Conservation (phyloP, 345 rosid genomes). For the Nephelium lappaceum region DNA sequence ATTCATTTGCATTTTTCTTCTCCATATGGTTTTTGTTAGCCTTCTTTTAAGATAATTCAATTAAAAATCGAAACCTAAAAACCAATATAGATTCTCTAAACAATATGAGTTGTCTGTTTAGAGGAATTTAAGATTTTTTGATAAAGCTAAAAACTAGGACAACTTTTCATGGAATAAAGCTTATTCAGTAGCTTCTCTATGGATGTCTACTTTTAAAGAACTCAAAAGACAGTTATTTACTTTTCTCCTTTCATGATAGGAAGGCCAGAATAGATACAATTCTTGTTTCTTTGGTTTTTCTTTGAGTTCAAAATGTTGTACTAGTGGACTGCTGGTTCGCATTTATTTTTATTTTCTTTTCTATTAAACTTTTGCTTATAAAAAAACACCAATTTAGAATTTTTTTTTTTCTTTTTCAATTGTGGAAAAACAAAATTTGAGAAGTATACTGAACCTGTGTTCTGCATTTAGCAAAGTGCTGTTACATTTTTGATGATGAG, state of each 20-base stretch:
- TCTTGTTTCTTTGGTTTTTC: not conserved
- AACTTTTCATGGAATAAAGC: not conserved
- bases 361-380: not conserved
- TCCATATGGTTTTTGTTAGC: constrained; percentile 6
- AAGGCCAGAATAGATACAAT: not conserved
- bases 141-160: not conserved
- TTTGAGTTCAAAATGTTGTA: not conserved
- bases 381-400: not conserved
- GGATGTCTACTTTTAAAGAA: not conserved
- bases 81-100: not conserved
- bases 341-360: not conserved
- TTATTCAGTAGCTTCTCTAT: not conserved
- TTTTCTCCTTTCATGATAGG: not conserved
- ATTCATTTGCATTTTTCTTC: not conserved
- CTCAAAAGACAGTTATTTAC: not conserved
- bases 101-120: not conserved
- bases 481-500: not conserved
- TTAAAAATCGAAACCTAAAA: not conserved
- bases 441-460: not conserved
- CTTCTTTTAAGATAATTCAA: not conserved
- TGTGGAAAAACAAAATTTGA: not conserved
- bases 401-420: not conserved
- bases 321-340: not conserved
- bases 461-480: constrained; percentile 9
- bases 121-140: not conserved